These are phyloP conservation scores for Perkinsus marinus DNA, from an alignment of 169 alveolate species.

Conservation along the genomic window DNA sequence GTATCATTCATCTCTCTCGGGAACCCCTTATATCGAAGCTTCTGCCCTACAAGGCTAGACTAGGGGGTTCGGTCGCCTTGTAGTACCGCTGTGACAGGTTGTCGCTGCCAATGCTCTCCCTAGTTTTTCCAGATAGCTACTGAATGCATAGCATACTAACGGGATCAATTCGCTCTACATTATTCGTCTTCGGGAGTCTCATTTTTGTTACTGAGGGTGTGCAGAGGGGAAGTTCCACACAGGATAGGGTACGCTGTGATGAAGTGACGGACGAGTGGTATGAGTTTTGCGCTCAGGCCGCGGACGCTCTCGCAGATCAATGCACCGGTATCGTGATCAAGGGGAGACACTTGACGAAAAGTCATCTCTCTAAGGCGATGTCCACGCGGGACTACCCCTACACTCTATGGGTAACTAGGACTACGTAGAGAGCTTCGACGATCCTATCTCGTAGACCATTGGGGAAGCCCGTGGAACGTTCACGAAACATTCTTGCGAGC, in stretches of 20 bases:
- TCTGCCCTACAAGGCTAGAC: too few relatives aligned
- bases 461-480: neutral
- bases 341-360: neutral
- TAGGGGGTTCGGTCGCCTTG: too few relatives aligned
- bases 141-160: neutral
- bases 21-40: too few relatives aligned
- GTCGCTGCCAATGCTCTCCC: too few relatives aligned
- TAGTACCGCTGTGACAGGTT: too few relatives aligned
- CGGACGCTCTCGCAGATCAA: neutral
- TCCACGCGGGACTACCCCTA: neutral
- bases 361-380: neutral
- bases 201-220: neutral
- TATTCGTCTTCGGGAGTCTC: neutral
- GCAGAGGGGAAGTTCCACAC: neutral
- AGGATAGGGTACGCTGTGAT: neutral
- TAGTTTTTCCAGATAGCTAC: too few relatives aligned
- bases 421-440: too few relatives aligned
- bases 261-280: neutral
- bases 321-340: neutral
- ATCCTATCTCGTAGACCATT: too few relatives aligned
- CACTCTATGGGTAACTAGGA: neutral
- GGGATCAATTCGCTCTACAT: neutral
- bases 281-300: neutral
- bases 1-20: too few relatives aligned
- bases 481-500: neutral